Evolutionary conservation across 306 rosid genomes (phyloP), one percentile per base, ranked within the genome.

Genomic region (Pyrus pyrifolia): DNA sequence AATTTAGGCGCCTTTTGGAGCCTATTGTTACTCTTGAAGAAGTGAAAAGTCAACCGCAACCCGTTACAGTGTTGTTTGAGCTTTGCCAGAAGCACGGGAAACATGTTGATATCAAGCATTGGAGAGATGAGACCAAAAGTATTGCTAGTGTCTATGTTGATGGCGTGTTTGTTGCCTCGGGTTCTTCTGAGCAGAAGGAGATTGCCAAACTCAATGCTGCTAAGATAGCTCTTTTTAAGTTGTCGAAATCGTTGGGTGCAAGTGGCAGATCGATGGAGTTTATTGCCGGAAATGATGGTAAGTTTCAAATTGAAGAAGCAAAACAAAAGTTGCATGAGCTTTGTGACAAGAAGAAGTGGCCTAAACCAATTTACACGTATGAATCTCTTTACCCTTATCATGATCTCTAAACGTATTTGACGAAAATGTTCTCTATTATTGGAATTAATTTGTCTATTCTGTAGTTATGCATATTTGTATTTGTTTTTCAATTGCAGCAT

Each of bases 161-260:
- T 63, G 93, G 92, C 11, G 35, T 31, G 2, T 76, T 90, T 70
- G 68, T 93, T 72, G 87, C 87, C 11, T 83, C 89, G 0, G 88
- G 89, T 27, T 86, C 92, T 30, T 87, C 96, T 1, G 89, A 84
- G 67, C 86, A 89, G 27, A 93, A 77, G 68, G 87, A 87, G 52
- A 76, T 85, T 74, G 90, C 98, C 14, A 91, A 29, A 86, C 89
- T 89, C 21, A 76, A 87, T 74, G 98, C 97, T 78, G 94, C 91
- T 27, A 90, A 77, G 86, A 78, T 46, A 40, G 98, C 97, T 53
- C 69, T 93, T 66, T 53, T 4, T 59, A 82, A 84, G 76, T 76
- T 93, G 18, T 51, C 88, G 0, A 6, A 45, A 14, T 55, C 25
- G 2, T 65, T 82, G 53, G 68, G 84, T 15, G 58, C 25, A 25